Evolutionary conservation across 768 basidiomycete species (phyloP), one percentile per base, ranked within the genome.

Genomic region (Russula brevipes): DNA sequence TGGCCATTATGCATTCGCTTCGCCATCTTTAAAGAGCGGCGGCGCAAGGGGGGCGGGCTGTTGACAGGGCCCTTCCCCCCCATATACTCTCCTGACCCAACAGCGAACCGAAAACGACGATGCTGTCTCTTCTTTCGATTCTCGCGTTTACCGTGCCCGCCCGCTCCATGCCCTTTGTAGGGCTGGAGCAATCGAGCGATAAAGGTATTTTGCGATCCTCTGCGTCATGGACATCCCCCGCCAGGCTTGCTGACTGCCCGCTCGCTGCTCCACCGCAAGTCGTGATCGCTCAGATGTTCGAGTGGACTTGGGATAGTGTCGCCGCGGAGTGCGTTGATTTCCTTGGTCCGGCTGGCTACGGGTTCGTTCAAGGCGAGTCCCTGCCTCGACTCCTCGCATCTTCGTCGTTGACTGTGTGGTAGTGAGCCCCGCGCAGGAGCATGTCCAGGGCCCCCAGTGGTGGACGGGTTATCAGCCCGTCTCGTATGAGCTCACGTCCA

Each of bases 391-490:
- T 54, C 51, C 38, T 58, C 17, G 19, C n/a, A 31, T 19, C 8
- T 11, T 7, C 0, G 1, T 19, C 57, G 3, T 52, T 46, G 39
- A 42, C 31, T 33, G 41, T 59, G 33, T 19, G 4, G 31, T 9
- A 77, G 77, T 74, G 54, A 76, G 84, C 64, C 83, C 84, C 0
- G 76, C 85, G 4, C 77, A 78, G 60, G 86, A 87, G 66, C 85
- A 86, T 66, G 73, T 87, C 47, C 67, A 73, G 14, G 86, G 86
- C 5, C 14, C 74, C 4, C 78, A 86, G 67, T 88, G 87, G 87
- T 88, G 86, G 86, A 88, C 86, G 0, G 86, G 87, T 69, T 88
- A 89, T 68, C 87, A 81, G 63, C 82, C 83, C 4, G 85, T 86
- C 0, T 87, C 85, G 1, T 87, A 88, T 69, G 85, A 60, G 9